Base-by-base conservation (phyloP, 108 stramenopile genomes). In the Fragilaria crotonensis region DNA sequence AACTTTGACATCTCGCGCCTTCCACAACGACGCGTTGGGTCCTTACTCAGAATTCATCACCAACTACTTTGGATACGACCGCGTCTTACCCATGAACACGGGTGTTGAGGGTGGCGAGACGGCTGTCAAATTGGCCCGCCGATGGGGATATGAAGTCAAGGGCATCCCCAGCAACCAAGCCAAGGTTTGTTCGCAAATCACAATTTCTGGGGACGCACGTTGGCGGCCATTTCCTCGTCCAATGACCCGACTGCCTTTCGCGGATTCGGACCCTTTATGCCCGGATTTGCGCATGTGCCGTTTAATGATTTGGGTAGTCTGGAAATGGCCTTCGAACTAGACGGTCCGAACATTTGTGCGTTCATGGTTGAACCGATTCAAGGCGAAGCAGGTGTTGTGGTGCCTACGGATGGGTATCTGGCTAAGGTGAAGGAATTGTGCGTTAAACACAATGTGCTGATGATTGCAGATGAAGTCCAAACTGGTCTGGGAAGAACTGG, bases 301-400 rank as follows among this genome's bases (percentile, higher is more conserved):
- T 99, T 87, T 86, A 82, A 95, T 59, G 85, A 96, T 64, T 47
- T 96, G 22, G 83, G 59, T 3, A 85, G 73, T 30, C 65, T 99
- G 48, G 94, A 97, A 68, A 76, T 62, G 51, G 89, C 83, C 59
- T 82, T 97, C 23, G 69, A 94, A 63, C 73, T 68, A 45, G 83
- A 97, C 71, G 91, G 72, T 14, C 68, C 57, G 7, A 85, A 95
- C 64, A 94, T 94, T 68, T 96, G 95, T 29, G 99, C 97, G 7
- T 97, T 97, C 69, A 97, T 98, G 96, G 96, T 98, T 9, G 99
- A 99, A 62, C 97, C 97, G 26, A 97, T 99, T 66, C 96, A 99
- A 72, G 99, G 99, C 52, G 99, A 99, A 76, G 99, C 99, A 26
- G 99, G 99, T 27, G 99, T 99, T 11, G 95, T 99, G 20, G 97